Percentiles rank a stretch among this genome's conserved stretches.
These are phyloP conservation scores for Effrenium voratum DNA, from an alignment of 73 alveolate genomes.

Conservation along the genomic window DNA sequence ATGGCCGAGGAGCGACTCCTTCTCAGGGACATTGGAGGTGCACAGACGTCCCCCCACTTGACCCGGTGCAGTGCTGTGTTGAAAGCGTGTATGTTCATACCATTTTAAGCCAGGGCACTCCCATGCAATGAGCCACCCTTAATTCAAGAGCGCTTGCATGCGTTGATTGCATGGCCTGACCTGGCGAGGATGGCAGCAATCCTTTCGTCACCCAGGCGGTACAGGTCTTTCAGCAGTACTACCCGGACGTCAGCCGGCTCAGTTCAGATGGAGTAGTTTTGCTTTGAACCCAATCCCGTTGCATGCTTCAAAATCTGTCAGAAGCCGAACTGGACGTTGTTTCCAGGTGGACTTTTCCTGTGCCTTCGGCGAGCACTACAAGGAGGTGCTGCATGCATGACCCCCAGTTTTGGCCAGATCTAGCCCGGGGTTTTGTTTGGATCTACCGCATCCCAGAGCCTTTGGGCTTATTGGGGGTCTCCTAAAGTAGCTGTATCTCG, in stretches of 20 bases:
- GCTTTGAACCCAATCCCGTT: neutral
- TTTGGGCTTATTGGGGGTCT: too few species aligned
- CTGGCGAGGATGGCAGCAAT: slow-evolving; percentile 40
- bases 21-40: too few species aligned
- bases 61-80: too few species aligned
- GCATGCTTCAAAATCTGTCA: neutral
- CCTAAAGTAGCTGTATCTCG: too few species aligned
- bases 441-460: too few species aligned
- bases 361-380: slow-evolving; percentile 80
- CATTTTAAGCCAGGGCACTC: too few species aligned
- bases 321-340: neutral
- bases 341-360: slow-evolving; percentile 43
- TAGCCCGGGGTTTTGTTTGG: neutral
- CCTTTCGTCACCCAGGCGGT: slow-evolving; percentile 83
- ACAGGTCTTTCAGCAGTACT: slow-evolving; percentile 58
- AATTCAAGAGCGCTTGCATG: too few species aligned
- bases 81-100: too few species aligned
- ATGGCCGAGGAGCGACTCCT: neutral
- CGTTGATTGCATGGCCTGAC: neutral
- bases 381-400: slow-evolving; percentile 31
- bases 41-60: too few species aligned
- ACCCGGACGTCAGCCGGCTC: slow-evolving; percentile 6
- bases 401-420: neutral
- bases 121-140: too few species aligned
- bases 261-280: neutral